Evolutionary conservation across 306 rosid species (phyloP), one percentile per base, ranked within the genome.

Genomic region (Sechiopsis laciniata): DNA sequence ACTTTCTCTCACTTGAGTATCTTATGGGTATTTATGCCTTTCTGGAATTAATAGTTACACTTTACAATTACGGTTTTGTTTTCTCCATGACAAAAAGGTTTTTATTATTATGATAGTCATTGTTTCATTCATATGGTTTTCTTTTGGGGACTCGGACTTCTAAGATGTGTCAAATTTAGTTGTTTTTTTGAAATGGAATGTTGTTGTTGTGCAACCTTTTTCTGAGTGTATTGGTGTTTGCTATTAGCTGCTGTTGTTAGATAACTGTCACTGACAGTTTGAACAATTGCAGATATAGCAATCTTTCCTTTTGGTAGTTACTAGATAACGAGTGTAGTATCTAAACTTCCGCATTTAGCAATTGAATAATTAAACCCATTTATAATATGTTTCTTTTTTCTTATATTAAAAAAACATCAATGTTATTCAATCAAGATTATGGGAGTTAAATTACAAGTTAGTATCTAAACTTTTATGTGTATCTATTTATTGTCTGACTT

Each of bases 1-100:
- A 86, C 85, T 88, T 88, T 87, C 94, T 88, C 83, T 88, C 94
- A 2, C 87, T 88, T 42, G 94, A 88, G 86, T 88, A 79, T 81
- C 90, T 88, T 74, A 88, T 88, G 94, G 94, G 94, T 88, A 88
- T 80, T 76, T 40, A 60, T 69, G 66, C 52, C 32, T 61, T 29
- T 37, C 73, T 69, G 73, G 35, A 69, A 56, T 69, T 69, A 69
- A 50, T 45, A 69, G 42, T 69, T 69, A 11, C 32, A 21, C 17
- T 35, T 37, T 42, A 53, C 56, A 50, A 13, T 75, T 40, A 19
- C 10, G 4, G 16, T 42, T 4, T 50, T 60, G 76, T 64, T 64
- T 64, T 40, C 53, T n/a, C 51, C 32, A 26, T 61, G 56, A 68
- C 22, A 45, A 68, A 21, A 45, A 68, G 42, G 6, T 20, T 67